These are phyloP conservation scores for Tillandsia fasciculata DNA, from an alignment of 176 grass and related monocot species.

Conservation along the genomic window DNA sequence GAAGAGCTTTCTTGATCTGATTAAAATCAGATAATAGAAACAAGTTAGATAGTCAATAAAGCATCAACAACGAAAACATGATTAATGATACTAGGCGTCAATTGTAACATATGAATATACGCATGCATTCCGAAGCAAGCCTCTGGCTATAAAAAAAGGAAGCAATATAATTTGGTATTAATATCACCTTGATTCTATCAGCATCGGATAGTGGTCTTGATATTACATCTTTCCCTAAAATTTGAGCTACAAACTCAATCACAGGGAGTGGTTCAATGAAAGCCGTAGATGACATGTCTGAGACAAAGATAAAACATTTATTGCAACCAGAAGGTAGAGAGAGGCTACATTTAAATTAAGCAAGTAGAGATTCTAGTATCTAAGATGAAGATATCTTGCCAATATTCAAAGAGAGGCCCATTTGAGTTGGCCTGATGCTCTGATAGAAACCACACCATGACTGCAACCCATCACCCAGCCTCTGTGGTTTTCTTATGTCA, in stretches of 20 bases:
- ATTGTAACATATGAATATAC: no score
- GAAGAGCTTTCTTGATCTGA: slow-evolving; percentile 89
- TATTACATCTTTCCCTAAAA: slow-evolving; percentile 78
- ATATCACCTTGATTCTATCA: slow-evolving; percentile 71
- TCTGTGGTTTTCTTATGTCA: slow-evolving; percentile 78
- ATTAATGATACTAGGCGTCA: background rate
- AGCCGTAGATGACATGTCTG: slow-evolving; percentile 88
- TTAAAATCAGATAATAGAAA: slow-evolving; percentile 17
- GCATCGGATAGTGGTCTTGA: slow-evolving; percentile 84
- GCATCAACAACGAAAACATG: background rate
- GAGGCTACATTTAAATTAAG: background rate
- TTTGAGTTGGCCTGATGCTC: slow-evolving; percentile 85
- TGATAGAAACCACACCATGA: slow-evolving; percentile 96
- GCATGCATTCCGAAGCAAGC: background rate
- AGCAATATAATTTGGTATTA: background rate
- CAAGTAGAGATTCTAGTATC: background rate
- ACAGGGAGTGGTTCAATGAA: slow-evolving; percentile 88
- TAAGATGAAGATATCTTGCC: slow-evolving; percentile 28
- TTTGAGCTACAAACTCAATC: slow-evolving; percentile 83
- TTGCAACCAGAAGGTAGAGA: background rate
- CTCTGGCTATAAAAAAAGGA: background rate
- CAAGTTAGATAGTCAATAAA: background rate
- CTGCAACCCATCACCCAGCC: slow-evolving; percentile 74
- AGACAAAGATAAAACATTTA: slow-evolving; percentile 17
- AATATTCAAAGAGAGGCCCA: slow-evolving; percentile 88